Evolutionary conservation across 129 eudicot species (phyloP).

Genomic region (Saposhnikovia divaricata): DNA sequence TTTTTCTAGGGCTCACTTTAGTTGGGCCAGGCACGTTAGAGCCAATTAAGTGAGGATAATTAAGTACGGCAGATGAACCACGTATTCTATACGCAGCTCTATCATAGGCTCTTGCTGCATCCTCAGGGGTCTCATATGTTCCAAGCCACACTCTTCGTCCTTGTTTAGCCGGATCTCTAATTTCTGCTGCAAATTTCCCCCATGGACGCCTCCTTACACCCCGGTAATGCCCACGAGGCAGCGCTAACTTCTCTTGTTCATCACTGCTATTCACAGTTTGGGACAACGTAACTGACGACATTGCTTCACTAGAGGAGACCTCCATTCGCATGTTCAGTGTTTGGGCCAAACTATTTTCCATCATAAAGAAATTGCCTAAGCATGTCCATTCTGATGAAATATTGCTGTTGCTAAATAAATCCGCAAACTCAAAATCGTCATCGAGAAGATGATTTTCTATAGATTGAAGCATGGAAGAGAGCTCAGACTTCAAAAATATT

Average conservation of each 20-base stretch:
- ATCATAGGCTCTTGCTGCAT: not conserved
- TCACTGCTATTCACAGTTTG: not conserved
- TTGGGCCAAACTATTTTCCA: not conserved
- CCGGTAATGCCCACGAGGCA: not conserved
- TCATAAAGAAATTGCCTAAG: not conserved
- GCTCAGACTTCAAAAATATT: not conserved
- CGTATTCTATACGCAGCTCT: not conserved
- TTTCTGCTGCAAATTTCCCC: conserved; percentile 5
- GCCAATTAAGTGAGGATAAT: not conserved
- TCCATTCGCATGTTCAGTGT: not conserved
- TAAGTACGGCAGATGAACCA: conserved; percentile 1
- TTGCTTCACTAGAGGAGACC: not conserved
- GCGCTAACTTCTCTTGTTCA: not conserved
- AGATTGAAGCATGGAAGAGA: not conserved
- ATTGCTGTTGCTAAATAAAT: not conserved
- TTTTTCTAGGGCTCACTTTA: not conserved
- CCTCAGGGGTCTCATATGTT: not conserved
- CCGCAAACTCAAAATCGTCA: not conserved
- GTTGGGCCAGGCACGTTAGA: not conserved
- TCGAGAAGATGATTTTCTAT: not conserved
- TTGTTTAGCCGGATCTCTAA: not conserved
- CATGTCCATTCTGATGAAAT: not conserved
- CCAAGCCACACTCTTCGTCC: not conserved
- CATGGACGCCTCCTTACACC: conserved; percentile 6
- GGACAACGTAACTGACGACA: not conserved